These are phyloP conservation scores for Grosmannia clavigera DNA, from an alignment of 2,329 filamentous ascomycete genomes.

Conservation along the genomic window DNA sequence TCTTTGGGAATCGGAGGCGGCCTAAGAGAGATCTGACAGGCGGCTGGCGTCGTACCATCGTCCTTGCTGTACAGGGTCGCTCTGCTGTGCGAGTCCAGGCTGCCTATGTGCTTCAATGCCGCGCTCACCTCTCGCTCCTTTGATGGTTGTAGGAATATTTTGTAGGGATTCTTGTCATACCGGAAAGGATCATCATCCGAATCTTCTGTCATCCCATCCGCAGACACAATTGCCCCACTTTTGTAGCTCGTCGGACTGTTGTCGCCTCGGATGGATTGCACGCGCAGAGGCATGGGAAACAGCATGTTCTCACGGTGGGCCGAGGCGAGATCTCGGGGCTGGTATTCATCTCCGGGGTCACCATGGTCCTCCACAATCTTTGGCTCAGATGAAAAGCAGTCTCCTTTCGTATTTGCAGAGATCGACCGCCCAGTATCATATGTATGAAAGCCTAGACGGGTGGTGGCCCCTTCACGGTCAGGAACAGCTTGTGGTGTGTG, in stretches of 20 bases:
- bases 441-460: conserved; percentile 1
- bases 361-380: neutral
- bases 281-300: conserved; percentile 12
- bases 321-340: neutral
- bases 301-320: neutral
- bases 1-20: conserved; percentile 9
- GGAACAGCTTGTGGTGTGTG: neutral
- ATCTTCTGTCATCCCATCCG: conserved; percentile 17
- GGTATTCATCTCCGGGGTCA: neutral
- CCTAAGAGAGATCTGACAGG: neutral
- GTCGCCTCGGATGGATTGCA: conserved; percentile 8
- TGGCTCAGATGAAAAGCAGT: neutral
- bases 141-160: conserved; percentile 23
- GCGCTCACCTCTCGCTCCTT: conserved; percentile 31
- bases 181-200: conserved; percentile 31
- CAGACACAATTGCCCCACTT: conserved; percentile 17
- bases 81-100: conserved; percentile 14
- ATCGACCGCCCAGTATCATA: neutral
- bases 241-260: conserved; percentile 8
- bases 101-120: conserved; percentile 22
- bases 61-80: conserved; percentile 14
- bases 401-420: neutral
- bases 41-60: conserved; percentile 16
- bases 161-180: conserved; percentile 29
- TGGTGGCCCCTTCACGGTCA: conserved; percentile 1